These are phyloP conservation scores for Centella asiatica DNA, from an alignment of 129 eudicot genomes.

Conservation along the genomic window DNA sequence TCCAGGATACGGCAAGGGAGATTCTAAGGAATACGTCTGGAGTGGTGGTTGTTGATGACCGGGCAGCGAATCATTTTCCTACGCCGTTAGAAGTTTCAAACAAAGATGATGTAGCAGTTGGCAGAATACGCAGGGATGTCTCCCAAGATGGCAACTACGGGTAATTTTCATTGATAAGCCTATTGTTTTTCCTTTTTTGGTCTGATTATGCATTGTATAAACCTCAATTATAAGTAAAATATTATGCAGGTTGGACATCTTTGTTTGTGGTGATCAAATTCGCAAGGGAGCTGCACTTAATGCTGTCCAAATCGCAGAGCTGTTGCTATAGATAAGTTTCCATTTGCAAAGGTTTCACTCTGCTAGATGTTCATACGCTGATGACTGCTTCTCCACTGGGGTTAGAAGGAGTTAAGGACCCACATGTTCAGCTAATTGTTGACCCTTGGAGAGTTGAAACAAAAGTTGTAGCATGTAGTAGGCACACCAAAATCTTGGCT, in stretches of 20 bases:
- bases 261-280: slow-evolving; percentile 97
- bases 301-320: slow-evolving; percentile 95
- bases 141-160: slow-evolving; percentile 90
- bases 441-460: too few relatives aligned
- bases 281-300: slow-evolving; percentile 98
- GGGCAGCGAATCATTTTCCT: slow-evolving; percentile 75
- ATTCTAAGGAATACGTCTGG: slow-evolving; percentile 86
- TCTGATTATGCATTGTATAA: not conserved
- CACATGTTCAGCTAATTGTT: too few relatives aligned
- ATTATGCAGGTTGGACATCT: slow-evolving; percentile 82
- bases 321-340: slow-evolving; percentile 46
- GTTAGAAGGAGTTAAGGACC: too few relatives aligned
- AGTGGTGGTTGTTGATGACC: slow-evolving; percentile 80
- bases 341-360: too few relatives aligned
- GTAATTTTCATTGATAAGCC: slow-evolving; percentile 20
- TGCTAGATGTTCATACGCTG: too few relatives aligned
- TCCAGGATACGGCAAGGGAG: slow-evolving; percentile 78
- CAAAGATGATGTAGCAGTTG: slow-evolving; percentile 96
- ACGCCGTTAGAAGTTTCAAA: slow-evolving; percentile 91
- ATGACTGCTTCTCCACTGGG: too few relatives aligned
- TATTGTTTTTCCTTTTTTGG: not conserved
- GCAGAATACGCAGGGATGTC: slow-evolving; percentile 80
- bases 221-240: not conserved
- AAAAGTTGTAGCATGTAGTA: too few relatives aligned
- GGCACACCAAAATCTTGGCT: too few relatives aligned